Evolutionary conservation across 352 stramenopile genomes (phyloP).

Genomic region (Peronosclerospora sorghi): DNA sequence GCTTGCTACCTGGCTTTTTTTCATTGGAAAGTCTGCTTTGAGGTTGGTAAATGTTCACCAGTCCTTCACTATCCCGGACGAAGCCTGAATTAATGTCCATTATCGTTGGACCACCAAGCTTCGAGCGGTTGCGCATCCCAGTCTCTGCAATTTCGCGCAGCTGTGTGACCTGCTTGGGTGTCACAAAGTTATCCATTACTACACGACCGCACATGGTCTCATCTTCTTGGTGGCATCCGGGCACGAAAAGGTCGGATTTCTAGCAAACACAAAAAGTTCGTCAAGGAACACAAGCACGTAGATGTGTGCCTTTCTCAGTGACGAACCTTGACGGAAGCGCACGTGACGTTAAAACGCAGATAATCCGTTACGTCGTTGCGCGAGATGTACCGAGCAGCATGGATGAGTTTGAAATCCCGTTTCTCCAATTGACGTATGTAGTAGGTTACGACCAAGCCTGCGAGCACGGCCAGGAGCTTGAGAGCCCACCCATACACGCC

Average conservation of each 20-base stretch:
- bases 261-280: not conserved
- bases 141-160: constrained; percentile 75
- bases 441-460: constrained; percentile 10
- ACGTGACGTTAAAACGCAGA: constrained; percentile 44
- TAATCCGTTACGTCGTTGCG: constrained; percentile 29
- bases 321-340: constrained; percentile 15
- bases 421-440: constrained; percentile 15
- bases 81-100: constrained; percentile 88
- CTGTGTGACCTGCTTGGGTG: constrained; percentile 45
- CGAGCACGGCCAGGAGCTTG: constrained; percentile 13
- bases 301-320: not conserved
- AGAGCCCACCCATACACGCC: constrained; percentile 19
- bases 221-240: constrained; percentile 52
- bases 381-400: constrained; percentile 20
- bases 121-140: constrained; percentile 67
- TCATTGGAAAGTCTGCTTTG: constrained; percentile 23
- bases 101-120: constrained; percentile 81
- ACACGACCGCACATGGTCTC: constrained; percentile 52
- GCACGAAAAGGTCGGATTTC: constrained; percentile 37
- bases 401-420: constrained; percentile 3
- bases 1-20: constrained; percentile 27
- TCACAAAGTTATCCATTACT: constrained; percentile 65
- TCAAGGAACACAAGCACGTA: not conserved
- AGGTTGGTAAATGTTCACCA: constrained; percentile 86
- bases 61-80: constrained; percentile 72